Conservation (phyloP, 1,139 yeast genomes). For the Scheffersomyces illinoinensis region DNA sequence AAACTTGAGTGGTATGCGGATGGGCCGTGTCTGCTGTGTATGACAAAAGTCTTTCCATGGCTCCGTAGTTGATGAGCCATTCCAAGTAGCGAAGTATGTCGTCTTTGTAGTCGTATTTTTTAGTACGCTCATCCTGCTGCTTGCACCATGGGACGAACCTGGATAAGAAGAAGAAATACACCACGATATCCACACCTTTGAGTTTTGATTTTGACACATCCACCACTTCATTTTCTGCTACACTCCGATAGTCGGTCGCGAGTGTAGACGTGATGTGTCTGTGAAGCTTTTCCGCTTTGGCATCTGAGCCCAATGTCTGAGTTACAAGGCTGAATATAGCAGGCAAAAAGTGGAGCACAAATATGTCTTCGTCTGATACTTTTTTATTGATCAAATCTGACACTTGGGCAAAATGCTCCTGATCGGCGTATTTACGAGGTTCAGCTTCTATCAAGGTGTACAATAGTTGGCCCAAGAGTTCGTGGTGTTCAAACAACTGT, state of each 20-base stretch:
- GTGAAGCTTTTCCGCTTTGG: slow-evolving; percentile 32
- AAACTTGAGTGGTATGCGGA: slow-evolving; percentile 27
- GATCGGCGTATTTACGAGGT: slow-evolving; percentile 24
- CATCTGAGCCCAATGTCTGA: slow-evolving; percentile 17
- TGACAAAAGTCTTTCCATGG: slow-evolving; percentile 74
- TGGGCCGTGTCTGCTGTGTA: slow-evolving; percentile 67
- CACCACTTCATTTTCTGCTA: slow-evolving; percentile 19
- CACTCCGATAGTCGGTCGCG: slow-evolving; percentile 15
- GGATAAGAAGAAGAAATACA: slow-evolving; percentile 61
- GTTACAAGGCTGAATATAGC: slow-evolving; percentile 50
- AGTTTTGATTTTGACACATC: slow-evolving; percentile 53
- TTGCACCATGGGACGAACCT: slow-evolving; percentile 75
- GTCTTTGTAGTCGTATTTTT: slow-evolving; percentile 53
- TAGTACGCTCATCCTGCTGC: slow-evolving; percentile 42
- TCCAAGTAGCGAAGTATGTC: slow-evolving; percentile 40
- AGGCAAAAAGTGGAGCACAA: slow-evolving; percentile 67
- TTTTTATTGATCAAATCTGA: slow-evolving; percentile 28
- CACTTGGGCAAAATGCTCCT: slow-evolving; percentile 38
- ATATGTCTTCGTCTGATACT: slow-evolving; percentile 59
- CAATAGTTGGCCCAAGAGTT: slow-evolving; percentile 65
- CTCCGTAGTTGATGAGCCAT: slow-evolving; percentile 56
- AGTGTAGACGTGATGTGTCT: slow-evolving; percentile 12
- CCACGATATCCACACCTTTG: slow-evolving; percentile 48
- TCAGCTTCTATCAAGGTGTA: slow-evolving; percentile 42
- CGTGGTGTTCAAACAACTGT: slow-evolving; percentile 68